These are phyloP conservation scores for Thermochaetoides dissita DNA, from an alignment of 2,329 filamentous ascomycete species.

Conservation along the genomic window DNA sequence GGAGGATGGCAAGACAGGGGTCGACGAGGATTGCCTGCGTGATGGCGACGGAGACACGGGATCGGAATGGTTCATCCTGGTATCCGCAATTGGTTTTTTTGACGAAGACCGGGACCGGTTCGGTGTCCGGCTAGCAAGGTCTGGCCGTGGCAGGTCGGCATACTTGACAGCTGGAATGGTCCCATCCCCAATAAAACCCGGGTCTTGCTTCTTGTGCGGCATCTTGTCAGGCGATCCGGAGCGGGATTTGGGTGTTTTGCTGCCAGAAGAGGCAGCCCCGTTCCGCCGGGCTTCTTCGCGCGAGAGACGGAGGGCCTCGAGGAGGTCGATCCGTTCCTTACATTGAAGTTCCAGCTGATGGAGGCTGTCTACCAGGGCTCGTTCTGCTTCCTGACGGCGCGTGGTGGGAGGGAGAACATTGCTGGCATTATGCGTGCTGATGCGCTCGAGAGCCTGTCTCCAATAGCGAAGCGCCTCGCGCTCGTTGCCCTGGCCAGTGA, in stretches of 20 bases:
- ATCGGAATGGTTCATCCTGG: constrained; percentile 8
- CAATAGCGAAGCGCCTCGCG: constrained; percentile 80
- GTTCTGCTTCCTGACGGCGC: constrained; percentile 70
- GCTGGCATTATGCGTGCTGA: constrained; percentile 73
- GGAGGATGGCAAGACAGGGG: constrained; percentile 21
- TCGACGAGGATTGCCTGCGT: constrained; percentile 14
- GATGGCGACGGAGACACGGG: constrained; percentile 16
- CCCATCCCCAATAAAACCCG: constrained; percentile 63
- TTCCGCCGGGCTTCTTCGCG: constrained; percentile 26
- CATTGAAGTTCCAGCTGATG: constrained; percentile 78
- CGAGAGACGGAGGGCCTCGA: constrained; percentile 66
- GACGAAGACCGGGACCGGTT: constrained; percentile 40
- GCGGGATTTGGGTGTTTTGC: constrained; percentile 11
- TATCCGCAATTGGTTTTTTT: constrained; percentile 28
- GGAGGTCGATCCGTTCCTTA: constrained; percentile 78
- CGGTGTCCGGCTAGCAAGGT: constrained; percentile 36
- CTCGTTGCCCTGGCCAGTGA: constrained; percentile 62
- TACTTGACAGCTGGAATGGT: constrained; percentile 73
- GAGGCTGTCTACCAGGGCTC: constrained; percentile 66
- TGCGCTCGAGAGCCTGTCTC: constrained; percentile 75
- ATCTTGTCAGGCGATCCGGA: constrained; percentile 12
- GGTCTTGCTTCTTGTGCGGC: constrained; percentile 8
- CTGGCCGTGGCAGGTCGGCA: constrained; percentile 62
- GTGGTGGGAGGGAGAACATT: constrained; percentile 54
- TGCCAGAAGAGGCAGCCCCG: constrained; percentile 13